Conservation (phyloP, 139 green algal species). For the Dunaliella sp. region DNA sequence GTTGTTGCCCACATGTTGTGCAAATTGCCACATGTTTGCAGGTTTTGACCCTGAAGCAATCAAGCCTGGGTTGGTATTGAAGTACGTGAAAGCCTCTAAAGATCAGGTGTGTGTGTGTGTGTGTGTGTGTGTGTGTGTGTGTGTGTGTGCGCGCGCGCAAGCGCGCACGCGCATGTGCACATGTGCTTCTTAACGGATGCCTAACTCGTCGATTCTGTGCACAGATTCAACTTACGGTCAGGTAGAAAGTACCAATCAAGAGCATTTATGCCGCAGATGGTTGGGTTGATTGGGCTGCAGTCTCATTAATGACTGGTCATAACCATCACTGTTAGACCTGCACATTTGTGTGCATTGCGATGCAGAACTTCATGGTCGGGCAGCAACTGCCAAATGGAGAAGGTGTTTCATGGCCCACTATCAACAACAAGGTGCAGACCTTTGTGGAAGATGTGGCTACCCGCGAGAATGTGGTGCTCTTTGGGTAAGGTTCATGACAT, state of each 20-base stretch:
- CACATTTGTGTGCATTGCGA: no score
- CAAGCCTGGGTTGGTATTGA: slow-evolving; percentile 24
- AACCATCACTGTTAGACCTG: no score
- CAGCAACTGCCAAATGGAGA: slow-evolving; percentile 22
- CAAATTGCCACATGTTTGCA: background rate
- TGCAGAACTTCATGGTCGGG: slow-evolving; percentile 40
- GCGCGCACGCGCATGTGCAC: no score
- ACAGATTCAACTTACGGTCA: no score
- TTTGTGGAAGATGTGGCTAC: slow-evolving; percentile 24
- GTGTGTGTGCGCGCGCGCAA: background rate
- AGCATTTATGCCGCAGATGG: no score
- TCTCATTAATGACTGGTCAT: no score
- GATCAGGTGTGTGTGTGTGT: slow-evolving; percentile 10
- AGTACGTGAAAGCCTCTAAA: background rate
- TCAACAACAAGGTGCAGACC: background rate
- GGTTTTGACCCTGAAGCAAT: slow-evolving; percentile 14
- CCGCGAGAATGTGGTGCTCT: slow-evolving; percentile 7
- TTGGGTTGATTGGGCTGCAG: no score
- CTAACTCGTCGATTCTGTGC: no score
- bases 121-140: no score
- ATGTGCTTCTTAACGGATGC: no score
- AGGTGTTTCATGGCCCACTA: slow-evolving; percentile 25
- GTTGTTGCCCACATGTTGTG: background rate
- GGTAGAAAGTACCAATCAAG: no score
- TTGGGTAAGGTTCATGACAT: slow-evolving; percentile 6